A percentile compares a stretch with the other conserved stretches of the same genome.
Evolutionary conservation across 2,329 filamentous ascomycete species (phyloP).

Genomic region (Aspergillus ibericus): DNA sequence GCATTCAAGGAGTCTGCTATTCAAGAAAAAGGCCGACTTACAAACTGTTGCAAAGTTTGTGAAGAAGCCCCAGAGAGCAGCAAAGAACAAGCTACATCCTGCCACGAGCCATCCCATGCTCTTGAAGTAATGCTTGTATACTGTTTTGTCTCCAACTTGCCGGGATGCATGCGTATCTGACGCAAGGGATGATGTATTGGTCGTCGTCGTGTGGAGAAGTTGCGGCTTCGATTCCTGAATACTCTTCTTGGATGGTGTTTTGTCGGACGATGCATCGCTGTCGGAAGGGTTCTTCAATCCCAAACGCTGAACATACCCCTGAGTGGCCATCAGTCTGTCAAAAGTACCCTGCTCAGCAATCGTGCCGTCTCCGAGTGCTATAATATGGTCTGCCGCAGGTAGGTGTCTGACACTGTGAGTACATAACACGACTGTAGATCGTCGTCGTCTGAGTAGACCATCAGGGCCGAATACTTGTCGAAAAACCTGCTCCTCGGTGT

Average conservation of each 20-base stretch:
- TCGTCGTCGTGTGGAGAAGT: conserved; percentile 9
- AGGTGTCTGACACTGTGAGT: background rate
- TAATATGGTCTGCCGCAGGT: background rate
- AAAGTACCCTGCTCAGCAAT: conserved; percentile 7
- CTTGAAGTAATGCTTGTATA: conserved; percentile 23
- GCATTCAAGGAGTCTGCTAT: background rate
- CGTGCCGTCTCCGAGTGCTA: background rate
- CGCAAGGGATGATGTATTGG: background rate
- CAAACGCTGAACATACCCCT: conserved; percentile 6
- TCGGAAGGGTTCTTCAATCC: background rate
- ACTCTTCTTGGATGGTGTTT: too few relatives aligned
- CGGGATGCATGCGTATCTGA: conserved; percentile 32
- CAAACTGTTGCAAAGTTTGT: conserved; percentile 26
- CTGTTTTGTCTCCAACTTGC: conserved; percentile 32
- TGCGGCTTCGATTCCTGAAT: background rate
- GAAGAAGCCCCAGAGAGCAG: conserved; percentile 25
- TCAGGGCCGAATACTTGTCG: background rate
- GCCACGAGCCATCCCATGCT: conserved; percentile 22
- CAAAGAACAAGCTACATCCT: conserved; percentile 16
- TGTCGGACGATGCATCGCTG: background rate
- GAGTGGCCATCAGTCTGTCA: background rate
- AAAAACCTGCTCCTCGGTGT: background rate
- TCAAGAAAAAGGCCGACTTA: background rate
- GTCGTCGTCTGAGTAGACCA: background rate
- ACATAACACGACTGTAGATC: background rate